Evolutionary conservation across 2,329 filamentous ascomycete species (phyloP).

Genomic region (Ascosphaera aggregata): DNA sequence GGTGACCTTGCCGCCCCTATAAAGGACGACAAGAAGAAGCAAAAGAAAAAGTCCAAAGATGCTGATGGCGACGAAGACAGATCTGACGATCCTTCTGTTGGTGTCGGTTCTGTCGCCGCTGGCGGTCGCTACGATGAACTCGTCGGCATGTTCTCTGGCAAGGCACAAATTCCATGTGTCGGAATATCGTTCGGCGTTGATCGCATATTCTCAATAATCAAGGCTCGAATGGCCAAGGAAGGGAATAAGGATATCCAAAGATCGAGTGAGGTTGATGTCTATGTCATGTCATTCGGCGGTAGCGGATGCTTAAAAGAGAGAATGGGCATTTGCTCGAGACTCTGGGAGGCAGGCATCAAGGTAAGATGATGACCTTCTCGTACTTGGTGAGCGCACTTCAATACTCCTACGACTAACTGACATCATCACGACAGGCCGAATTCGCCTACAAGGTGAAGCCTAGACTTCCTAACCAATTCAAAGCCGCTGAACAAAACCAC

Average conservation of each 20-base stretch:
- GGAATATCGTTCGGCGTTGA: slow-evolving; percentile 89
- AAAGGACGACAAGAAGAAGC: slow-evolving; percentile 13
- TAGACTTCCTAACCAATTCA: slow-evolving; percentile 74
- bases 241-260: slow-evolving; percentile 32
- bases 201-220: slow-evolving; percentile 81
- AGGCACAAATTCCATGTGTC: slow-evolving; percentile 68
- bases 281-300: slow-evolving; percentile 83
- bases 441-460: slow-evolving; percentile 81
- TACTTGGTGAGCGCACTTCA: neutral
- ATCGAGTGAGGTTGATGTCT: slow-evolving; percentile 64
- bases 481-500: slow-evolving; percentile 56
- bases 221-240: slow-evolving; percentile 43
- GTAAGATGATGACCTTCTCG: slow-evolving; percentile 15
- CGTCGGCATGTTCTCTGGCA: slow-evolving; percentile 80
- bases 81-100: slow-evolving; percentile 55
- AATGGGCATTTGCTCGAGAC: slow-evolving; percentile 49
- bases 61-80: slow-evolving; percentile 39
- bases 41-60: slow-evolving; percentile 27
- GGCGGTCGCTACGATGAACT: slow-evolving; percentile 83
- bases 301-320: slow-evolving; percentile 60
- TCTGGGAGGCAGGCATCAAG: slow-evolving; percentile 81
- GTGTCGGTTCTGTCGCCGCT: slow-evolving; percentile 71
- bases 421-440: slow-evolving; percentile 35
- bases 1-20: slow-evolving; percentile 14
- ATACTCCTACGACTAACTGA: slow-evolving; percentile 7